Evolutionary conservation across 2,329 filamentous ascomycete species (phyloP), one percentile per base, ranked within the genome.

Genomic region (Nothophoma quercina): DNA sequence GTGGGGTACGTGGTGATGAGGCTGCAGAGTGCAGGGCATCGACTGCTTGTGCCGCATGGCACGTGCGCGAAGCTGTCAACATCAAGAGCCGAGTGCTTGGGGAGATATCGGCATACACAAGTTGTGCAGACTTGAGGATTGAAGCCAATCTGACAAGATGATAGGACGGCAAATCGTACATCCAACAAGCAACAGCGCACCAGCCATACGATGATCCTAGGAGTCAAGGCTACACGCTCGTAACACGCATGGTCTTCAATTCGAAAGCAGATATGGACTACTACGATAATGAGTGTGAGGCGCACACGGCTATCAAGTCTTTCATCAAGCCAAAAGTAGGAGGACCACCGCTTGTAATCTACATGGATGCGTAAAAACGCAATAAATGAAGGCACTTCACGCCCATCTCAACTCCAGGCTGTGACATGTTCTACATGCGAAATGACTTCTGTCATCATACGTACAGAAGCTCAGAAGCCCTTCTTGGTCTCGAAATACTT

Each of bases 111-210:
- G 16, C 22, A 19, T 41, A 32, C 32, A 22, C 16, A 19, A 28
- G 16, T 36, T 29, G 33, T 52, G 23, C 29, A 41, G 18, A 2
- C n/a, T 29, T 23, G 13, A 7, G 12, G 18, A 16, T 22, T 9
- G 3, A 2, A 16, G 15, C 16, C 9, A 4, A 25, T 16, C 50
- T 53, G 25, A 53, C 43, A 21, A 7, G 12, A 12, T 32, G 26
- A 9, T 25, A 91, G 88, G 82, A 89, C 63, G 88, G 86, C 56
- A 85, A 88, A 69, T 85, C 85, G 1, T 91, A 91, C 71, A 88
- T 91, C 59, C 73, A 85, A 35, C 79, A 79, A 51, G 77, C 84
- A 7, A 77, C 73, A n/a, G 85, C 83, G 12, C 83, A 83, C 25
- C 71, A 76, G 18, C 79, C 82, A 7, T 75, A 84, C 56, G 77